Evolutionary conservation across 352 stramenopile genomes (phyloP).

Genomic region (Plasmopara viticola): DNA sequence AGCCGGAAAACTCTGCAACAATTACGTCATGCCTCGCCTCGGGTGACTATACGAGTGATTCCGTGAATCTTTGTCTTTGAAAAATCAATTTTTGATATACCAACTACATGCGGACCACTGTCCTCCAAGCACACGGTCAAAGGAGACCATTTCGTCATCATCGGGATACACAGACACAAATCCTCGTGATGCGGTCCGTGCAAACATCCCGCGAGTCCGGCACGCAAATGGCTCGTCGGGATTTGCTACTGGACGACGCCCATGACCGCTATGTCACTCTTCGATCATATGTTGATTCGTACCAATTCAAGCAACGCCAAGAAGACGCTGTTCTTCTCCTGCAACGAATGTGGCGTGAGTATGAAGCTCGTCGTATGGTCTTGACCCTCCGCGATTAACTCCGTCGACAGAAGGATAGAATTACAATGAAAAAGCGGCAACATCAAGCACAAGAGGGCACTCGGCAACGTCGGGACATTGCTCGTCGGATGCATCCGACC

Average conservation of each 20-base stretch:
- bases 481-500: constrained; percentile 87
- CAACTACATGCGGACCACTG: constrained; percentile 57
- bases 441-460: too few relatives aligned
- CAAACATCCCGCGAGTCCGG: too few relatives aligned
- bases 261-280: constrained; percentile 55
- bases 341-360: constrained; percentile 87
- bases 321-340: too few relatives aligned
- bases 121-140: too few relatives aligned
- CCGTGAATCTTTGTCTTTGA: too few relatives aligned
- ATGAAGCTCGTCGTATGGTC: constrained; percentile 47
- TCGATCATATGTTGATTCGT: constrained; percentile 87
- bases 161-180: too few relatives aligned
- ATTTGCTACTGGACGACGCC: constrained; percentile 46
- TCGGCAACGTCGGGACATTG: too few relatives aligned
- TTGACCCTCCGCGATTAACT: constrained; percentile 38
- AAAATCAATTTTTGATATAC: neutral
- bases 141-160: too few relatives aligned
- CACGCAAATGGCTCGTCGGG: too few relatives aligned
- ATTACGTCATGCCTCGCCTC: constrained; percentile 84
- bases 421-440: constrained; percentile 39
- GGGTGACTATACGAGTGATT: too few relatives aligned
- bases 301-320: constrained; percentile 78
- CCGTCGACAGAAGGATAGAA: constrained; percentile 17
- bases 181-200: too few relatives aligned
- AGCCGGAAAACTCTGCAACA: too few relatives aligned